Conservation (phyloP, 768 basidiomycete genomes). For the Russula vinacea region DNA sequence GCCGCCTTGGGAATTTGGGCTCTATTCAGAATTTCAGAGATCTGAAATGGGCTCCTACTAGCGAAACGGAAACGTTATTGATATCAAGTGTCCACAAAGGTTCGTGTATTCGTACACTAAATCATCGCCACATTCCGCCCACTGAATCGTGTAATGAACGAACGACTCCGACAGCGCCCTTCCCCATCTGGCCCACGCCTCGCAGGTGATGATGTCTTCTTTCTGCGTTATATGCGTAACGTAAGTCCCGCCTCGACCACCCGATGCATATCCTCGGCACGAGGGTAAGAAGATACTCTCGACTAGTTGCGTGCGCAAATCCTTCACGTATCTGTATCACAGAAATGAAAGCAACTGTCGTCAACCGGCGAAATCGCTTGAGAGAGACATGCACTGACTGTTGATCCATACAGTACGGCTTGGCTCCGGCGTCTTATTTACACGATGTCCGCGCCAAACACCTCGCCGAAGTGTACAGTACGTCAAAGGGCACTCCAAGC, state of each 20-base stretch:
- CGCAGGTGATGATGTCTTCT: constrained; percentile 51
- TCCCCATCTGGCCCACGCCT: constrained; percentile 39
- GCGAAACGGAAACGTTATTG: not conserved
- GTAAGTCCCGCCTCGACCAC: constrained; percentile 1
- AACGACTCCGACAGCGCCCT: constrained; percentile 57
- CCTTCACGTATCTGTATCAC: constrained; percentile 70
- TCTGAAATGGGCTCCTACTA: not conserved
- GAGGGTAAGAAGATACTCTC: constrained; percentile 50
- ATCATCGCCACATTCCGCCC: constrained; percentile 41
- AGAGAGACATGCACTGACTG: constrained; percentile 43
- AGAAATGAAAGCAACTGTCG: constrained; percentile 56
- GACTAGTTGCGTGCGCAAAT: constrained; percentile 48
- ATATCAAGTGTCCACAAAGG: not conserved
- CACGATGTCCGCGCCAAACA: constrained; percentile 53
- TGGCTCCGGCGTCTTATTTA: constrained; percentile 50
- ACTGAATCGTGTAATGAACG: constrained; percentile 68
- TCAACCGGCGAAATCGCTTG: constrained; percentile 36
- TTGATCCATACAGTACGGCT: constrained; percentile 39
- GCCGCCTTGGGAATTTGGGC: constrained; percentile 72
- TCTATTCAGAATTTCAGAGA: constrained; percentile 51
- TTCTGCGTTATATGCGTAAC: constrained; percentile 50
- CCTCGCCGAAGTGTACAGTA: constrained; percentile 42
- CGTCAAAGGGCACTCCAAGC: constrained; percentile 31
- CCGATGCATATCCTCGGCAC: constrained; percentile 19
- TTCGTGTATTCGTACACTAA: not conserved